A percentile compares a stretch with the other conserved stretches of the same genome.
Evolutionary conservation across 1,284 basidiomycete species (phyloP).

Genomic region (Ustilago shanxiensis): DNA sequence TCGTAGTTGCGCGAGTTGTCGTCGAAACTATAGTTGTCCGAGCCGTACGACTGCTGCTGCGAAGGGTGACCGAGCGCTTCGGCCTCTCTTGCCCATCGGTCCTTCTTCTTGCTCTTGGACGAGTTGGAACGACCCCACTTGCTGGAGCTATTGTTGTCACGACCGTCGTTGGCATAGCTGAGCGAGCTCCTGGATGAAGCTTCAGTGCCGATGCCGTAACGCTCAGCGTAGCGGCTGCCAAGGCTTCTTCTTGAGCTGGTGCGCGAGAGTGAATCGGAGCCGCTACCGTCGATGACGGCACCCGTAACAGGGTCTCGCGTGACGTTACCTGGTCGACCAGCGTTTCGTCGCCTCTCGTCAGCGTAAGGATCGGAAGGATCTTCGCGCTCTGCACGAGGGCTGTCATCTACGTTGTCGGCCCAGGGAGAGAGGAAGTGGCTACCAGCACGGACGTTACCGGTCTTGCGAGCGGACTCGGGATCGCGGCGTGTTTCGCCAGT

Average conservation of each 20-base stretch:
- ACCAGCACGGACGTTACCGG: constrained; percentile 41
- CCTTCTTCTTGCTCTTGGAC: constrained; percentile 50
- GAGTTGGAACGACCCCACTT: constrained; percentile 43
- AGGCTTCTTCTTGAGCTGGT: constrained; percentile 46
- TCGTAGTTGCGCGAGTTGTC: constrained; percentile 19
- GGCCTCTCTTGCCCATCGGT: constrained; percentile 54
- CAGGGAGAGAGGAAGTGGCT: constrained; percentile 47
- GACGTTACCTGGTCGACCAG: constrained; percentile 31
- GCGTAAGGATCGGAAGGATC: constrained; percentile 51
- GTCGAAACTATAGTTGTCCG: constrained; percentile 41
- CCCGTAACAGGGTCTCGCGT: constrained; percentile 53
- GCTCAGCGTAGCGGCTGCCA: constrained; percentile 53
- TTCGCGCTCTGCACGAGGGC: constrained; percentile 52
- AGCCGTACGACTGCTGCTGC: constrained; percentile 31
- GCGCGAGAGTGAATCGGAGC: constrained; percentile 34
- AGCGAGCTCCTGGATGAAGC: constrained; percentile 48
- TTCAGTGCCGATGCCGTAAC: constrained; percentile 46
- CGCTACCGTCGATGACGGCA: constrained; percentile 42
- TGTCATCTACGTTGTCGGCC: constrained; percentile 54
- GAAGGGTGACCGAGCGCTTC: constrained; percentile 41
- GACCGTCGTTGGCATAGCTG: constrained; percentile 37
- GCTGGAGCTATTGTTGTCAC: constrained; percentile 20
- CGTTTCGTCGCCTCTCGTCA: constrained; percentile 41
- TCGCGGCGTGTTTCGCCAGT: constrained; percentile 55
- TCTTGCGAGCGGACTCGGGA: constrained; percentile 32